Percentiles rank a stretch among this genome's conserved stretches.
Evolutionary conservation across 495 filamentous ascomycete species (phyloP).

Genomic region (Talaromyces proteolyticus): DNA sequence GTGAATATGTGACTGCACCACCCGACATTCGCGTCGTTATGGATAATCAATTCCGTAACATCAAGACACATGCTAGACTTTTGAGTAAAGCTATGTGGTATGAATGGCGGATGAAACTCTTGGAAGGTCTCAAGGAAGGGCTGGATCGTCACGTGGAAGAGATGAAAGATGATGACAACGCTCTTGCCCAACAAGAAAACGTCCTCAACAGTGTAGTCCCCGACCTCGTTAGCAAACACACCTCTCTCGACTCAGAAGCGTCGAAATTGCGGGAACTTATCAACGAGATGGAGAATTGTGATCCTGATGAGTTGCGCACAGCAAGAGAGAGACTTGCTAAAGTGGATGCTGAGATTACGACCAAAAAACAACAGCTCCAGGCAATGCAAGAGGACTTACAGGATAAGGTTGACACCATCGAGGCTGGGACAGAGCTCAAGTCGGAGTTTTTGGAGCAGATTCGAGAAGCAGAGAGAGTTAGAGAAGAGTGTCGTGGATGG

Average conservation of each 20-base stretch:
- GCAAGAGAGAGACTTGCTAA: conserved; percentile 58
- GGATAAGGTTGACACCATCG: conserved; percentile 56
- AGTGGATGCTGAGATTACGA: conserved; percentile 60
- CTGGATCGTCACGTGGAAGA: conserved; percentile 67
- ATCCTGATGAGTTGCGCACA: conserved; percentile 68
- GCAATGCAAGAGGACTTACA: conserved; percentile 57
- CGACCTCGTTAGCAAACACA: conserved; percentile 46
- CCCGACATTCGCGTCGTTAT: conserved; percentile 78
- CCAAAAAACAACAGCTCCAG: conserved; percentile 59
- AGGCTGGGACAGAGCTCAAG: conserved; percentile 56
- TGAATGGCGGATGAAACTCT: conserved; percentile 89
- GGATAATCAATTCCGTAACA: conserved; percentile 95
- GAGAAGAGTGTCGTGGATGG: conserved; percentile 87
- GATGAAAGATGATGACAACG: conserved; percentile 67
- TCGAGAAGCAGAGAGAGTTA: conserved; percentile 72
- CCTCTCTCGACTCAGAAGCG: conserved; percentile 57
- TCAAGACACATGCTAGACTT: conserved; percentile 85
- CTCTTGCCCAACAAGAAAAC: conserved; percentile 61
- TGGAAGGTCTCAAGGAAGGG: conserved; percentile 75
- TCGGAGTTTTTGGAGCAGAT: conserved; percentile 67
- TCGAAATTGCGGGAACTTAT: conserved; percentile 61
- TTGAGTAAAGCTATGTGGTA: conserved; percentile 96
- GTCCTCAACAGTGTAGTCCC: conserved; percentile 63
- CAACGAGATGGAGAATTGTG: conserved; percentile 70
- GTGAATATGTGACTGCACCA: conserved; percentile 82